These are phyloP conservation scores for Hyphopichia fennica DNA, from an alignment of 1,139 yeast species.

Conservation along the genomic window DNA sequence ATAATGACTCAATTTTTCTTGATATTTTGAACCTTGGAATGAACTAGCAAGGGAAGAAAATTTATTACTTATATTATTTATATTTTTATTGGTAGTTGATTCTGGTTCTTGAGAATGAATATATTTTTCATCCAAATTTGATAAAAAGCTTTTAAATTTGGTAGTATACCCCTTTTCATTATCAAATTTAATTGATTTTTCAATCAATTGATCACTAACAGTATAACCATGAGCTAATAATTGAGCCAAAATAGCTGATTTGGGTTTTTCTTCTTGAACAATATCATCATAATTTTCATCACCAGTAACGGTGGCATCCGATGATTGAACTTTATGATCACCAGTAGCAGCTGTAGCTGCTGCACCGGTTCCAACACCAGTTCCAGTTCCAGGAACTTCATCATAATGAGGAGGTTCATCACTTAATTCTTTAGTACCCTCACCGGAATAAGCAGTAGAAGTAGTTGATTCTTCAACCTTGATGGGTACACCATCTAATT, in stretches of 20 bases:
- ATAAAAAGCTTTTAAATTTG: conserved; percentile 56
- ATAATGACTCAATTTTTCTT: conserved; percentile 29
- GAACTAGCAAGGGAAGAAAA: conserved; percentile 28
- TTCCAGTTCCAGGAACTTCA: conserved; percentile 14
- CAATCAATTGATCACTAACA: conserved; percentile 61
- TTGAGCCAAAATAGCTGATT: conserved; percentile 74
- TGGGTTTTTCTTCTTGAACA: conserved; percentile 77
- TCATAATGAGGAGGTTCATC: conserved; percentile 16
- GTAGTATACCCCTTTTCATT: conserved; percentile 61
- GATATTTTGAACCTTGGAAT: conserved; percentile 9
- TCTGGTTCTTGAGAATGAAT: conserved; percentile 54
- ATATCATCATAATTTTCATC: conserved; percentile 49
- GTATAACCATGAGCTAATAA: conserved; percentile 71
- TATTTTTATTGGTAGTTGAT: conserved; percentile 17
- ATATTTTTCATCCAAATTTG: conserved; percentile 58
- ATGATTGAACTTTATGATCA: conserved; percentile 24
- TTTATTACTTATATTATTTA: conserved; percentile 31
- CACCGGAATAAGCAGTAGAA: conserved; percentile 14
- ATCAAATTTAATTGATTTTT: conserved; percentile 62
- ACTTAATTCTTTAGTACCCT: conserved; percentile 5
- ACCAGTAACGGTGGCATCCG: conserved; percentile 25
- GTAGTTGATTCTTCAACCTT: conserved; percentile 34
- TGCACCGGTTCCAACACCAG: conserved; percentile 13
- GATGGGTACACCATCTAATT: conserved; percentile 59
- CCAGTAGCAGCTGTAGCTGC: conserved; percentile 10